phyloP scores from a whole-genome alignment of 805 yeast genomes.

The Candida nitratophila region DNA sequence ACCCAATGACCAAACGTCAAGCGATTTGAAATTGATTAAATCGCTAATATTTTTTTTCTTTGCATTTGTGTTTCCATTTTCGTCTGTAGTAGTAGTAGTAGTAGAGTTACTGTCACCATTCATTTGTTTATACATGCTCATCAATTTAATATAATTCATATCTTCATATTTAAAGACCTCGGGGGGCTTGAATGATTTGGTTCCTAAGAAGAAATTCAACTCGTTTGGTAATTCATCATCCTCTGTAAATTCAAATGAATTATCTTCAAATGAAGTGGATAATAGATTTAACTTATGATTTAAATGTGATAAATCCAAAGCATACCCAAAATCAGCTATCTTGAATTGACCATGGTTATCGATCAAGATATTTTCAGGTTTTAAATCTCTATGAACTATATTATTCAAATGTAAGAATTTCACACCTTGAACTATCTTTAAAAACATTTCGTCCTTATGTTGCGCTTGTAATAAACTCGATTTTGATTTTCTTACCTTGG shows the following conservation, averaged over 20 bases:
- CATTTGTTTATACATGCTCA: slow-evolving; percentile 10
- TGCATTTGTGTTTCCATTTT: background rate
- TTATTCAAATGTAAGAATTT: slow-evolving; percentile 34
- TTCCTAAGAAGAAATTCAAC: slow-evolving; percentile 34
- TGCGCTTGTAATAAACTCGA: too few species aligned
- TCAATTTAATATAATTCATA: slow-evolving; percentile 2
- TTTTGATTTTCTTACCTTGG: slow-evolving; percentile 33
- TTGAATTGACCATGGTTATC: slow-evolving; percentile 37
- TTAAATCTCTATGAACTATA: slow-evolving; percentile 45
- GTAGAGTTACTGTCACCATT: too few species aligned
- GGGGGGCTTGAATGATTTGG: slow-evolving; percentile 49
- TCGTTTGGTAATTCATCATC: slow-evolving; percentile 3
- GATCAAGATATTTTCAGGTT: slow-evolving; percentile 47
- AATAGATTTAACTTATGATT: background rate
- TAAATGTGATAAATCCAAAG: slow-evolving; percentile 27
- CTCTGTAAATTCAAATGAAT: background rate
- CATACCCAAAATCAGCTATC: slow-evolving; percentile 46
- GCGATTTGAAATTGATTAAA: slow-evolving; percentile 24
- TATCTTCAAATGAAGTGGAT: too few species aligned
- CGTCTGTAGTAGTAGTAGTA: too few species aligned
- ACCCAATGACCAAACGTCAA: slow-evolving; percentile 49
- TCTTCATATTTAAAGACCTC: slow-evolving; percentile 29
- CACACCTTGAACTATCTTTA: slow-evolving; percentile 47
- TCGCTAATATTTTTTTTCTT: background rate
- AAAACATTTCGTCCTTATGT: slow-evolving; percentile 40